These are phyloP conservation scores for Sungouiozyma intestinalis DNA, from an alignment of 805 yeast genomes.

Conservation along the genomic window DNA sequence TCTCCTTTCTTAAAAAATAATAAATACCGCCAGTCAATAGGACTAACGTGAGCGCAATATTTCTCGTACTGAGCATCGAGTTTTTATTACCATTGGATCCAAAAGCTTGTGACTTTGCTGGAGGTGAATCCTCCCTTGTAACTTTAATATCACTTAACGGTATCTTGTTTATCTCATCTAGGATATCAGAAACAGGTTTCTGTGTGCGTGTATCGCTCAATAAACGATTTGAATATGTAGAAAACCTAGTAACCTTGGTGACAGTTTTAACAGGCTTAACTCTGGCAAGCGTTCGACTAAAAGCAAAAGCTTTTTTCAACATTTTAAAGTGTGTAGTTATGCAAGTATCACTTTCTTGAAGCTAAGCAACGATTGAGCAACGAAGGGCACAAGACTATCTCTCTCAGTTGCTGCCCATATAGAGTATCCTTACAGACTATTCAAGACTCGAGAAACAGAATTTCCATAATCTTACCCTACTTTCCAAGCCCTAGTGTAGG, in stretches of 20 bases:
- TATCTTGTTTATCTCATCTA: conserved; percentile 2
- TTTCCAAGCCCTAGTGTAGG: neutral
- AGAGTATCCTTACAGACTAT: too few species aligned
- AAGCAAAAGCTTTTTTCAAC: neutral
- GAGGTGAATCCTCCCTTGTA: neutral
- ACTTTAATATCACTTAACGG: conserved; percentile 5
- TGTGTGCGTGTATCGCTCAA: neutral
- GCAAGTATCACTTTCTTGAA: too few species aligned
- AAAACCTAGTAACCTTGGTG: neutral
- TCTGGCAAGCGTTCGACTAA: neutral
- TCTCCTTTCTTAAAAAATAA: conserved; percentile 60
- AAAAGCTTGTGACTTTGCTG: neutral
- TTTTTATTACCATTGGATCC: neutral
- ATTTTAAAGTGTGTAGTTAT: neutral
- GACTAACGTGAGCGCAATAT: conserved; percentile 51
- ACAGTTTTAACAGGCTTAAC: neutral
- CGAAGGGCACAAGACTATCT: too few species aligned
- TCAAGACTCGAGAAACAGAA: too few species aligned
- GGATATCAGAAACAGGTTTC: neutral
- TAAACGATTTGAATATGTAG: neutral
- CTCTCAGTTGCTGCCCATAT: too few species aligned
- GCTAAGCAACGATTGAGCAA: too few species aligned
- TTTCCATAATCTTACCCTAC: neutral
- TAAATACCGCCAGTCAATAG: conserved; percentile 61
- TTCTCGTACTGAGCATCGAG: conserved; percentile 67